Conservation (phyloP, 2,329 filamentous ascomycete genomes). For the Calonectria ilicicola region DNA sequence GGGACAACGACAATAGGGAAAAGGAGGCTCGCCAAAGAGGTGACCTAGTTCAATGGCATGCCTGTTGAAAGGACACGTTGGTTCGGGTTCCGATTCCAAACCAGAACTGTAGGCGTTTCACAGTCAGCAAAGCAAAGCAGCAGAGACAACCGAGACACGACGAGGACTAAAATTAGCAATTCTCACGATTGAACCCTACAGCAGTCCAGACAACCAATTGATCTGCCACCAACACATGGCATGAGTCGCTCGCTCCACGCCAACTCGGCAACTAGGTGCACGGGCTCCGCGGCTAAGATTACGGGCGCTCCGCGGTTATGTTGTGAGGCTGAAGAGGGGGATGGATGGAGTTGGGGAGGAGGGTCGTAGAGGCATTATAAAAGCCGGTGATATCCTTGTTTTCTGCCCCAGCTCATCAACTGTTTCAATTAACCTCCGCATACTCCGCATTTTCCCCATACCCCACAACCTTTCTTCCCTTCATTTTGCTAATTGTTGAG, state of each 20-base stretch:
- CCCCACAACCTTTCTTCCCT: background rate
- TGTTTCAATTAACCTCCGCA: background rate
- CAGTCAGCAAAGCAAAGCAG: background rate
- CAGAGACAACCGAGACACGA: too few species aligned
- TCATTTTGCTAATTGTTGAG: background rate
- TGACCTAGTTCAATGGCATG: background rate
- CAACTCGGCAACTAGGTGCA: background rate
- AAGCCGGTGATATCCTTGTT: background rate
- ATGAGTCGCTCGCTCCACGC: background rate
- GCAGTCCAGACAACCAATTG: background rate
- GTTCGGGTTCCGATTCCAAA: background rate
- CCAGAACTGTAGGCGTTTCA: background rate
- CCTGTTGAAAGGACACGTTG: background rate
- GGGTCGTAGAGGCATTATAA: background rate
- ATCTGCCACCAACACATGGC: background rate
- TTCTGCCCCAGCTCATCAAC: background rate
- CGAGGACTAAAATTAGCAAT: background rate
- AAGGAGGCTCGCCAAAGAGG: background rate
- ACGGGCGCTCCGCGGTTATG: background rate
- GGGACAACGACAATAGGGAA: background rate
- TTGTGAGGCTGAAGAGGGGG: background rate
- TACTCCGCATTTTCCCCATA: conserved; percentile 9
- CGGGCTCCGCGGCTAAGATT: background rate
- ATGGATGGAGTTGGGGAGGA: background rate
- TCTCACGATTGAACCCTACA: background rate